Conservation (phyloP, 495 filamentous ascomycete genomes). For the Xylaria longipes region DNA sequence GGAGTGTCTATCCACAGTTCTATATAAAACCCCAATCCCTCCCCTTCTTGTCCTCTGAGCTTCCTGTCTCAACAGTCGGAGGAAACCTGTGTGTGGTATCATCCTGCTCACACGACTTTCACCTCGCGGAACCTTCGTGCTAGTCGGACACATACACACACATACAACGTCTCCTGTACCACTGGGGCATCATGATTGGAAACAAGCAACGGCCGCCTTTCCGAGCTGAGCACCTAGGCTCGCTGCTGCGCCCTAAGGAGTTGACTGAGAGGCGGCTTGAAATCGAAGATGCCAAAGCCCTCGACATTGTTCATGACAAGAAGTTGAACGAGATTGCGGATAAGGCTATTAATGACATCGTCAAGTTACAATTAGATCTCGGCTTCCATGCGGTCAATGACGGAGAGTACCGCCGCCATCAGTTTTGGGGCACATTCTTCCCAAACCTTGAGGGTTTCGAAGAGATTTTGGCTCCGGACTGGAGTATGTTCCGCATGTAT, state of each 20-base stretch:
- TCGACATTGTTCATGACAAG: slow-evolving; percentile 41
- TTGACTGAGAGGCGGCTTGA: slow-evolving; percentile 62
- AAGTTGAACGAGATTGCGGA: slow-evolving; percentile 59
- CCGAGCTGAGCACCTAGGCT: slow-evolving; percentile 76
- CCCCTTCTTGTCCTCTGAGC: not conserved
- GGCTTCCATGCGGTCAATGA: slow-evolving; percentile 69
- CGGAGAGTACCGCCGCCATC: slow-evolving; percentile 70
- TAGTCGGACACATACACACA: not conserved
- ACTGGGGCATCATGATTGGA: slow-evolving; percentile 28
- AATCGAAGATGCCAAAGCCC: slow-evolving; percentile 49
- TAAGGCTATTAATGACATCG: slow-evolving; percentile 65
- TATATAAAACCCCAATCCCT: slow-evolving; percentile 3
- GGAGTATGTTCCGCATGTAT: slow-evolving; percentile 68
- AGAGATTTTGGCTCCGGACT: slow-evolving; percentile 62
- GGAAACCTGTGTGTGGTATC: not conserved
- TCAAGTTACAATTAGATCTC: slow-evolving; percentile 65
- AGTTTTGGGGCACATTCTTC: slow-evolving; percentile 67
- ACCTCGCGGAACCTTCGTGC: not conserved
- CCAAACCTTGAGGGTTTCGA: slow-evolving; percentile 70
- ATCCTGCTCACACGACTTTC: not conserved
- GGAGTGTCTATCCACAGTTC: not conserved
- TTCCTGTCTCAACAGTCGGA: not conserved
- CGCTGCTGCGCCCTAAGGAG: slow-evolving; percentile 67
- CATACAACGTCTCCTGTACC: not conserved
- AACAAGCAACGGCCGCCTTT: slow-evolving; percentile 69